These are phyloP conservation scores for Aspergillus homomorphus DNA, from an alignment of 495 filamentous ascomycete species.

Conservation along the genomic window DNA sequence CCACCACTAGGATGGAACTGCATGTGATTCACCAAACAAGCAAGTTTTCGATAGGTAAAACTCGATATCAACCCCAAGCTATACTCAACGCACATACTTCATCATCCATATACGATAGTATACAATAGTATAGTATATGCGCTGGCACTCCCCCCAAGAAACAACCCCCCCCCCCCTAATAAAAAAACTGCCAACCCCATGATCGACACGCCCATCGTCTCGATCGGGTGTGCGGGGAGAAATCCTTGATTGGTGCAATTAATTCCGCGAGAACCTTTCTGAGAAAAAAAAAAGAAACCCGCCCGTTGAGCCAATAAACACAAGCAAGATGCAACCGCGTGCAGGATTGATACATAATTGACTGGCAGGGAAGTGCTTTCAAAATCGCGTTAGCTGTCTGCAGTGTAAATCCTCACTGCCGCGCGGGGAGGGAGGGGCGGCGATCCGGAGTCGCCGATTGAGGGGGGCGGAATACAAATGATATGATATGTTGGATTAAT, in stretches of 20 bases:
- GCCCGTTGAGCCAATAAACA: no score
- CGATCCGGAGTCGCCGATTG: not conserved
- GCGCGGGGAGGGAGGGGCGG: not conserved
- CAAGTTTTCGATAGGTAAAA: no score
- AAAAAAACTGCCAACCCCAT: not conserved
- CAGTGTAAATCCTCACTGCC: not conserved
- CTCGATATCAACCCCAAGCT: no score
- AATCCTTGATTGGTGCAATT: conserved; percentile 28
- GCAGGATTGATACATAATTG: not conserved
- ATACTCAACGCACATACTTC: no score
- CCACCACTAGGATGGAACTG: no score
- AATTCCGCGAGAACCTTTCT: conserved; percentile 29
- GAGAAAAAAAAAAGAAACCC: no score
- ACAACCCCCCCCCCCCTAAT: no score
- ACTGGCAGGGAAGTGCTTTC: conserved; percentile 15
- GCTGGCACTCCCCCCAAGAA: no score
- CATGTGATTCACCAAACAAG: no score
- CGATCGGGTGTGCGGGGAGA: conserved; percentile 24
- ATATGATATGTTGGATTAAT: not conserved
- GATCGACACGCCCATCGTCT: conserved; percentile 36
- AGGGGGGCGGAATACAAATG: not conserved
- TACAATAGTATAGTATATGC: no score
- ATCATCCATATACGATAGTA: no score
- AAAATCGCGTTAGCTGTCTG: conserved; percentile 3
- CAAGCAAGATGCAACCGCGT: no score